A percentile compares a stretch with the other conserved stretches of the same genome.
These are phyloP conservation scores for Ganoderma boninense DNA, from an alignment of 1,284 basidiomycete genomes.

Conservation along the genomic window DNA sequence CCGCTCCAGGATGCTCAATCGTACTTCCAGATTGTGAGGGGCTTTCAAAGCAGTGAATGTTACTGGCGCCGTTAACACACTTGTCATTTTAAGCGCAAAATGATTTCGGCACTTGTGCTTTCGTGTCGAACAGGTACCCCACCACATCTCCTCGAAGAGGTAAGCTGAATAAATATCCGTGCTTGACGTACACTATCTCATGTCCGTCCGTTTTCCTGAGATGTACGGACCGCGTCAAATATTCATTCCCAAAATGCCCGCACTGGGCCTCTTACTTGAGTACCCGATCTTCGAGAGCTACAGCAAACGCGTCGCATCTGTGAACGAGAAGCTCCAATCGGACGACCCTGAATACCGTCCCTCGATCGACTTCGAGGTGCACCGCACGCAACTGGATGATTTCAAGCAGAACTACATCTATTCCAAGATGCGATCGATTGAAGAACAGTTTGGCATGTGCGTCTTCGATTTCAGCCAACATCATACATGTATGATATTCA, in stretches of 20 bases:
- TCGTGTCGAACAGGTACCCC: conserved; percentile 81
- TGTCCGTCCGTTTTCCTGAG: conserved; percentile 1
- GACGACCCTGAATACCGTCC: conserved; percentile 66
- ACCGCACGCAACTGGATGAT: conserved; percentile 69
- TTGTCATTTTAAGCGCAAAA: conserved; percentile 80
- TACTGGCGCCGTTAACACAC: not conserved
- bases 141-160: conserved; percentile 75
- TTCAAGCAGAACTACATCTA: conserved; percentile 92
- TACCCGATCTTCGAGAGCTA: conserved; percentile 90
- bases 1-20: not conserved
- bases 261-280: conserved; percentile 94
- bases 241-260: conserved; percentile 96
- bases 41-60: too few relatives aligned
- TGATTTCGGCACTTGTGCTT: conserved; percentile 91
- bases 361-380: conserved; percentile 75
- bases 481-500: not conserved
- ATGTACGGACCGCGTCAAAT: conserved; percentile 81
- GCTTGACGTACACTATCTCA: not conserved
- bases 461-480: conserved; percentile 43
- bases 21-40: conserved; percentile 39
- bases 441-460: conserved; percentile 82
- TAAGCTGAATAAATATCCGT: conserved; percentile 35
- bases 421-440: conserved; percentile 82
- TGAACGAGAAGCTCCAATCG: conserved; percentile 65
- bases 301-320: conserved; percentile 67